Base-by-base conservation (phyloP, 2,329 filamentous ascomycete species). In the Chaetomiaceae sp. region DNA sequence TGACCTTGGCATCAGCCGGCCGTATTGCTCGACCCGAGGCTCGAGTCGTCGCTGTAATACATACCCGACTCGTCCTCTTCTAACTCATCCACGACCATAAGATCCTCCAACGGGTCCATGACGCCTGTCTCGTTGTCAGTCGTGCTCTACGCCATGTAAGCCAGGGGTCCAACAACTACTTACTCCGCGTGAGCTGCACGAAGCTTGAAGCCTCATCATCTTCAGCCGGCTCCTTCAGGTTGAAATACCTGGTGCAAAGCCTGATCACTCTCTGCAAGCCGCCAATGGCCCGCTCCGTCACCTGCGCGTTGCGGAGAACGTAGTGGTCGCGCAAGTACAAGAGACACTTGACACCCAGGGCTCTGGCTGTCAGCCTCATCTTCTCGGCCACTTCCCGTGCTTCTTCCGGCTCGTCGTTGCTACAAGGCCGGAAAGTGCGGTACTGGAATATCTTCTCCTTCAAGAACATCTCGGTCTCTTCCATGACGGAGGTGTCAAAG, bases 41-140 rank as follows among this genome's bases (percentile, higher is more conserved):
- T 71, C 40, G 65, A 66, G 59, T 66, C 70, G 61, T 70, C 68
- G 60, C 67, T 71, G 47, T 60, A 62, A 57, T 65, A 76, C 78
- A 70, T 78, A 81, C 80, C 79, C 59, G 79, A 81, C 60, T 70
- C 78, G 49, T 82, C 80, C 48, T 82, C 79, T 56, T 82, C 80
- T 51, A 79, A 63, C 54, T 81, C 77, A 44, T 82, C 79, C 14
- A 81, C 79, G 13, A 81, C 73, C 38, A 79, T 71, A n/a, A 86
- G 67, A 43, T 70, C 71, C 33, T 72, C 73, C 61, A 88, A 73
- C n/a, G 70, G 63, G 13, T 74, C 73, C 11, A 77, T 55, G 4
- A 80, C 70, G 34, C 48, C 74, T 76, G 46, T 23, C 25, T 20
- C 20, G 48, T 13, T 20, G 38, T 65, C 61, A 66, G 61, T 32